phyloP scores from a whole-genome alignment of 2,329 filamentous ascomycete species.

The Emergomyces pasteurianus region DNA sequence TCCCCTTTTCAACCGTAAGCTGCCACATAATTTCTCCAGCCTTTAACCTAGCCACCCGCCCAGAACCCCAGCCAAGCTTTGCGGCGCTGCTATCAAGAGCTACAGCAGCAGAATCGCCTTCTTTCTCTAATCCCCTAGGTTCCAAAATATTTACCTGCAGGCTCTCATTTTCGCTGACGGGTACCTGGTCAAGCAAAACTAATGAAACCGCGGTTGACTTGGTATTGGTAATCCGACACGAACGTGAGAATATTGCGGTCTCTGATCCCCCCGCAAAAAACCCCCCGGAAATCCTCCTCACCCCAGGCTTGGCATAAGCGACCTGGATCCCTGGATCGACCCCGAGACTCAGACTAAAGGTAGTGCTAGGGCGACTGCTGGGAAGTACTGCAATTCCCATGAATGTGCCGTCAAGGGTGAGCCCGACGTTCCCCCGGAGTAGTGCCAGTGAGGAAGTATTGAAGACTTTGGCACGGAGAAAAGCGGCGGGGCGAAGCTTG shows the following conservation, averaged over 20 bases:
- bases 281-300: conserved; percentile 16
- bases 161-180: conserved; percentile 21
- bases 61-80: conserved; percentile 39
- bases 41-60: conserved; percentile 43
- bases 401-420: conserved; percentile 21
- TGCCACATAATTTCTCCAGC: conserved; percentile 49
- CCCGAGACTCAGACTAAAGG: conserved; percentile 22
- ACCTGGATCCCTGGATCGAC: conserved; percentile 23
- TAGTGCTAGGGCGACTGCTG: conserved; percentile 17
- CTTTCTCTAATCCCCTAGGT: conserved; percentile 18
- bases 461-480: conserved; percentile 28
- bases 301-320: conserved; percentile 19
- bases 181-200: conserved; percentile 22
- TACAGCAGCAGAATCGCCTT: conserved; percentile 13
- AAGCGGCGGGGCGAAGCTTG: conserved; percentile 28
- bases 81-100: conserved; percentile 6
- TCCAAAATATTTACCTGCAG: conserved; percentile 19
- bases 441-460: conserved; percentile 26
- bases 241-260: conserved; percentile 19
- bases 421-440: conserved; percentile 16
- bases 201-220: conserved; percentile 18
- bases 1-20: conserved; percentile 46
- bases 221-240: conserved; percentile 21
- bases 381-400: conserved; percentile 18
- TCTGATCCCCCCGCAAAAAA: conserved; percentile 22